Evolutionary conservation across 1,284 basidiomycete species (phyloP), one percentile per base, ranked within the genome.

Genomic region (Rhodotorula sp.): DNA sequence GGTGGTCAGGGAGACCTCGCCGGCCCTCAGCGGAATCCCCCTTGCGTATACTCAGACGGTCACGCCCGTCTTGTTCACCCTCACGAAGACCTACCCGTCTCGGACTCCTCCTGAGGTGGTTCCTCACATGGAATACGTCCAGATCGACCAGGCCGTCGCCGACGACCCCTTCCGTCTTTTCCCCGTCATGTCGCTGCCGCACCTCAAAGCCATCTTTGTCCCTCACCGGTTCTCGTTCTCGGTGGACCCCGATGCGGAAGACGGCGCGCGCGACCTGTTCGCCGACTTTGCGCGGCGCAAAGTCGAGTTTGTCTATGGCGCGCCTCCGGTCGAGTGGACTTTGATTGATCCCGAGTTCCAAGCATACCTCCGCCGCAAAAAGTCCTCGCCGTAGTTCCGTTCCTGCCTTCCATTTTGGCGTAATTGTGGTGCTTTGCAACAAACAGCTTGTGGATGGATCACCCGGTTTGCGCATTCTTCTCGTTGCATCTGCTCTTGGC

Each of bases 171-270:
- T 38, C 12, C 18, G 14, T 38, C 12, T 23, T 2, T 43, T 38
- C 34, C 31, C 23, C 57, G 57, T 23, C 4, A 34, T 38, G 38
- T 43, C 38, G 54, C 54, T 58, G 57, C 21, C 34, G 34, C 4
- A 38, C 57, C 57, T 58, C 57, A 58, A 38, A 34, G 57, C 57
- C 34, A 23, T 38, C 57, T 58, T 58, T 14, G 57, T 58, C 34
- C 26, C 54, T 26, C 26, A 26, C 54, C 10, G 26, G 28, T 16
- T 16, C 4, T 15, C 26, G 12, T 3, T 55, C 54, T 16, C 15
- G 21, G 10, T 55, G n/a, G 38, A 43, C 38, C 38, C 38, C 10
- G 38, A 43, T 10, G 38, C 38, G 38, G 38, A 43, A 43, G 38
- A 43, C 12, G 10, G 14, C 2, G 38, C 10, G 38, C 38, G 38